Evolutionary conservation across 176 grass and related monocot genomes (phyloP).

Genomic region (Triticum urartu): DNA sequence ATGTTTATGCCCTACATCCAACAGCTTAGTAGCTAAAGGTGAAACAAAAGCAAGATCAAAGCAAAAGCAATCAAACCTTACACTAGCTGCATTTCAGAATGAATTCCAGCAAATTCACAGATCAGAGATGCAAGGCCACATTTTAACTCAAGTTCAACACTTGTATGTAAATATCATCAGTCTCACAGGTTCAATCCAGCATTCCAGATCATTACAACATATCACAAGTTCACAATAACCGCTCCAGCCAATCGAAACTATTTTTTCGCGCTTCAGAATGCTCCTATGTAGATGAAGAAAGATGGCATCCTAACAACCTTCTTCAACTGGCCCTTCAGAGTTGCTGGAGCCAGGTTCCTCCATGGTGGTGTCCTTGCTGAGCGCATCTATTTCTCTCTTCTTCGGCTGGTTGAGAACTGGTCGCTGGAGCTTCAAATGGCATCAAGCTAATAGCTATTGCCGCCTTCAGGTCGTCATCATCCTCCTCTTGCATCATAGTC

Average conservation of each 20-base stretch:
- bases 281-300: not conserved
- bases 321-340: not conserved
- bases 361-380: not conserved
- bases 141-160: not conserved
- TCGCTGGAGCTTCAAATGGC: not conserved
- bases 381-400: not conserved
- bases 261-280: not conserved
- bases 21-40: not conserved
- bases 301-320: not conserved
- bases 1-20: not conserved
- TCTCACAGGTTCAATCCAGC: not conserved
- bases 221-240: not conserved
- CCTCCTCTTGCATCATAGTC: conserved; percentile 27
- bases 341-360: not conserved
- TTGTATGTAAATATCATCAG: not conserved
- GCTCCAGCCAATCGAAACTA: not conserved
- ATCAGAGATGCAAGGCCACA: not conserved
- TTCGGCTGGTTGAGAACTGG: not conserved
- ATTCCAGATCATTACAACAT: not conserved
- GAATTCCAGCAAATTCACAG: not conserved
- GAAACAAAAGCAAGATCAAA: no score
- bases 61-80: not conserved
- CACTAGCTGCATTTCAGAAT: not conserved
- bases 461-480: conserved; percentile 41
- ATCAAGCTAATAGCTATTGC: conserved; percentile 53